These are phyloP conservation scores for Apiospora kogelbergensis DNA, from an alignment of 2,329 filamentous ascomycete genomes.

Conservation along the genomic window DNA sequence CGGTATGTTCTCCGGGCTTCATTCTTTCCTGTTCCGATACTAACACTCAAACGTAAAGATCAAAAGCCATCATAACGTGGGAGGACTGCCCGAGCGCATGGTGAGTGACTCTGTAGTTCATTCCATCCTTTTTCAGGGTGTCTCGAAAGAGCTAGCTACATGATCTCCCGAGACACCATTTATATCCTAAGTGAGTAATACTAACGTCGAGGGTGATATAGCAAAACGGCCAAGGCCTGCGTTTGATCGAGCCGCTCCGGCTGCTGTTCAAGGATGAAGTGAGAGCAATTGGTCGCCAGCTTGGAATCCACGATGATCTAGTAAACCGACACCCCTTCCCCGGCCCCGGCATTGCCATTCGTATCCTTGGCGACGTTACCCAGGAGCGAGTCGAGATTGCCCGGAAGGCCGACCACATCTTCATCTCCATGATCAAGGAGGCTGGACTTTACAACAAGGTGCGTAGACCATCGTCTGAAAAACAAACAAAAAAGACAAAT, in stretches of 20 bases:
- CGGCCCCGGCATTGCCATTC: conserved; percentile 68
- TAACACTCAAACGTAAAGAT: background rate
- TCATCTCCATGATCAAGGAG: conserved; percentile 71
- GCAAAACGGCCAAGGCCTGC: background rate
- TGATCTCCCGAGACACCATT: no score
- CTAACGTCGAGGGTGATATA: no score
- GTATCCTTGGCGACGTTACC: conserved; percentile 83
- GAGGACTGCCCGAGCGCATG: conserved; percentile 39
- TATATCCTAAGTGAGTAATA: no score
- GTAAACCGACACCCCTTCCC: conserved; percentile 80
- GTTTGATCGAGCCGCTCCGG: conserved; percentile 73
- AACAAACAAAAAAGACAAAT: background rate
- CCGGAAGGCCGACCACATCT: conserved; percentile 69
- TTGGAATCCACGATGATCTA: conserved; percentile 72
- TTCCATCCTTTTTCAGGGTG: no score
- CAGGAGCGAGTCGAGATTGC: conserved; percentile 76
- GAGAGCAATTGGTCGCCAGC: conserved; percentile 64
- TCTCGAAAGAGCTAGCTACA: conserved; percentile 19
- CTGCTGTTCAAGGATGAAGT: conserved; percentile 82
- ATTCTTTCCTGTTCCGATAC: background rate
- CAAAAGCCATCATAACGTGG: conserved; percentile 44
- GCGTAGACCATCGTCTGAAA: conserved; percentile 10
- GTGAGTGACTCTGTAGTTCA: conserved; percentile 36
- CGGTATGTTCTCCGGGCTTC: background rate
- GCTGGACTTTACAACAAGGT: conserved; percentile 70